A percentile compares a stretch with the other conserved stretches of the same genome.
These are phyloP conservation scores for Populus pruinosa DNA, from an alignment of 345 rosid species.

Conservation along the genomic window DNA sequence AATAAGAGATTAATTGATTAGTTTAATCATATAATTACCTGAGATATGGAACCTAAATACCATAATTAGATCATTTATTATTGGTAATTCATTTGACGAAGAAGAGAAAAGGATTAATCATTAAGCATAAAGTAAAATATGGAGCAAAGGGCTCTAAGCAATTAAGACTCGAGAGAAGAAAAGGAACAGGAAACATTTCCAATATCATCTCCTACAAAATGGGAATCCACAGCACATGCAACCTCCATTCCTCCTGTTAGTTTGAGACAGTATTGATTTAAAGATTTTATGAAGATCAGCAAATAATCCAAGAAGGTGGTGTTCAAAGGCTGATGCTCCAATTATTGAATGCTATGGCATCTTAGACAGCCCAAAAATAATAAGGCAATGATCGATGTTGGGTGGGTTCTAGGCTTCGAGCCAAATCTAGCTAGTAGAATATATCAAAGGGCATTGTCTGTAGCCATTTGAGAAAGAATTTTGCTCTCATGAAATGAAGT, in stretches of 20 bases:
- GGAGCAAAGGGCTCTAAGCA: not conserved
- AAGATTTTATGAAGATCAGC: too few relatives aligned
- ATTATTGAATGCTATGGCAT: not conserved
- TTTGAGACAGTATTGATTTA: too few relatives aligned
- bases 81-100: constrained; percentile 53
- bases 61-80: constrained; percentile 82
- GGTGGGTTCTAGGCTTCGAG: too few relatives aligned
- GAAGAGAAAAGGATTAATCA: not conserved
- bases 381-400: too few relatives aligned
- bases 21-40: constrained; percentile 38
- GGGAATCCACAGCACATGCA: constrained; percentile 85
- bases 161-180: not conserved
- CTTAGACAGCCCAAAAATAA: not conserved
- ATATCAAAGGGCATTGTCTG: too few relatives aligned
- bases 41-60: constrained; percentile 90
- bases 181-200: constrained; percentile 51
- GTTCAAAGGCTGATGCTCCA: not conserved
- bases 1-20: not conserved
- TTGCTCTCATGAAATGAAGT: too few relatives aligned
- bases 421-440: too few relatives aligned
- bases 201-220: constrained; percentile 71
- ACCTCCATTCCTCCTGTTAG: constrained; percentile 28
- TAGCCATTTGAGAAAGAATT: too few relatives aligned
- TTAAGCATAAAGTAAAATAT: not conserved
- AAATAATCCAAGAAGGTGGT: too few relatives aligned